Evolutionary conservation across 1,284 basidiomycete species (phyloP), one percentile per base, ranked within the genome.

Genomic region (Naganishia sp.): DNA sequence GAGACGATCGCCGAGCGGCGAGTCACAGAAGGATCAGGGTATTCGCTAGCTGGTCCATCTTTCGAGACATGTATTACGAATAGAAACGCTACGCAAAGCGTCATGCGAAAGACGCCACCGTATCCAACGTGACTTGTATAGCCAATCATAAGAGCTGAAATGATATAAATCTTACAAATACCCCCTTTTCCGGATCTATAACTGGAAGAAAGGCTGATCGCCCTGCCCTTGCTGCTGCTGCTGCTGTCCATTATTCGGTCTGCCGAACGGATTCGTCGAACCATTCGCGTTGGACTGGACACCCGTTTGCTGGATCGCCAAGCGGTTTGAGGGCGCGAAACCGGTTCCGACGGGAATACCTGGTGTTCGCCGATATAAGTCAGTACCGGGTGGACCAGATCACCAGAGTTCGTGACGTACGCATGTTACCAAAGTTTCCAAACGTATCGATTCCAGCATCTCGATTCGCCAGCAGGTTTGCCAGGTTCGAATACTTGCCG

Each of bases 371-470:
- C 28, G 64, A 52, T 64, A 44, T 54, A n/a, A 44, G 2, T 64
- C 28, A 49, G 52, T 52, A 57, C 43, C n/a, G 16, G 16, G n/a
- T n/a, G 39, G 52, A 7, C 15, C 11, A 55, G 31, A 46, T 46
- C 15, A 23, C 11, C 64, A 49, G 15, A 31, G 46, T 2, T 28
- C 42, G n/a, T 70, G 82, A 70, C 75, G 88, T 83, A 78, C 94
- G 85, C 68, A 94, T 78, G 64, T 83, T 75, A 44, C 94, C 94
- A 48, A 86, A 74, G 78, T 97, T 97, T 57, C 94, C 94, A 76
- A 97, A 97, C 49, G 94, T 94, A 80, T 97, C 94, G 77, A 89
- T 82, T 0, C 94, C 94, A 72, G 92, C 92, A 65, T 92, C 92
- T 65, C 82, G 83, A 72, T 90, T 89, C 7, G 90, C 93, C 69